Evolutionary conservation across 1,284 basidiomycete genomes (phyloP), one percentile per base, ranked within the genome.

Genomic region (Ustilago hordei): DNA sequence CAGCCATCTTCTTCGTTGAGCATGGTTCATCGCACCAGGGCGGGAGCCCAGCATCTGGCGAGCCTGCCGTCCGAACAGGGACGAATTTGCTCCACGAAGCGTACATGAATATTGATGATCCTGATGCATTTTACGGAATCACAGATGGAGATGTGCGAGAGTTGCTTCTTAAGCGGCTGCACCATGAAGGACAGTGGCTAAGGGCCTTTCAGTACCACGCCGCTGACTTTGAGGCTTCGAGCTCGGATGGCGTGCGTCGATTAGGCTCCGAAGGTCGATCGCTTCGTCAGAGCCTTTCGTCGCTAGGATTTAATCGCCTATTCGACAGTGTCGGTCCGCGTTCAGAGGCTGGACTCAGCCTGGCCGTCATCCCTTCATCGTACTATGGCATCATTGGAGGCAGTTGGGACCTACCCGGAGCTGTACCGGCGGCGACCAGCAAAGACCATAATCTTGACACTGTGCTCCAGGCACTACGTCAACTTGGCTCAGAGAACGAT

Each of bases 51-150:
- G 50, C 60, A 43, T 34, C 63, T 12, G 45, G 23, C 6, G 23
- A 41, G 8, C 35, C 55, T 1, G 36, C 53, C 8, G 41, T 45
- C 12, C 59, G 64, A 15, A 39, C 17, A 53, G 54, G 69, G 58
- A 64, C 73, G 31, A 38, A 70, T 19, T 93, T 84, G 87, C 88
- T 98, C 53, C 97, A 95, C 86, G 91, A 93, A 60, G 94, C 98
- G 59, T 99, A 98, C 85, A 91, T 91, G 72, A 93, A 94, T 82
- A 94, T 99, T 66, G 95, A 97, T 82, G 96, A 99, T 82, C 95
- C 95, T 0, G 96, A 99, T 81, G 95, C 96, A 1, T 99, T 99
- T 85, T 99, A 99, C 86, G 95, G 94, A 2, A 94, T 98, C 71
- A 89, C 91, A 71, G 87, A 87, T 35, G 90, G 91, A n/a, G 91